Evolutionary conservation across 2,329 filamentous ascomycete species (phyloP), one percentile per base, ranked within the genome.

Genomic region (Paraphoma chrysanthemicola): DNA sequence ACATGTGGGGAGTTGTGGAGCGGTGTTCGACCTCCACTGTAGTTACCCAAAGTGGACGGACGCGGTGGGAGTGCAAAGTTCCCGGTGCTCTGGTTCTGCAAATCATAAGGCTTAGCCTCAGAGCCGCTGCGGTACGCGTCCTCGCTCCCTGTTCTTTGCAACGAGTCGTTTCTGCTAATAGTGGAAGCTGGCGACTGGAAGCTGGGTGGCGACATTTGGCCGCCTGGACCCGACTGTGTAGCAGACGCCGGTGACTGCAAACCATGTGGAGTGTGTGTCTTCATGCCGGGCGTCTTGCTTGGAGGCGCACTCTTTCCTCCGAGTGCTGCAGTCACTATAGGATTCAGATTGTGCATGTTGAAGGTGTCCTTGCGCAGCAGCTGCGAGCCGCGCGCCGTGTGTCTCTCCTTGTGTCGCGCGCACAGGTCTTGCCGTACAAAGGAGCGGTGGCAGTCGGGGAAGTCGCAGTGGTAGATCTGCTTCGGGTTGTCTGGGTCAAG

Each of bases 361-460:
- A 88, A 82, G 12, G 85, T 87, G 71, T 93, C 90, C 76, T 90
- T 91, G 54, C 90, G 87, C 72, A 89, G 89, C 52, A 93, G 79
- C 59, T 91, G 88, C 16, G 90, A 92, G 48, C 90, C 90, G 70
- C 91, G 90, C 49, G 79, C 80, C 8, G 78, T 81, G 60, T 82
- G 79, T 62, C 80, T 73, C 68, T 82, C 80, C 63, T 78, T 80
- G 74, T 83, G 81, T 57, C 81, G 88, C 71, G 95, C 90, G 73
- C 95, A 93, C 56, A 99, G 83, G 76, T 99, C 95, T 64, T 96
- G 92, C 61, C 95, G 88, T 55, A 98, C 94, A 79, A 98, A 99
- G 31, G 91, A 89, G 49, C 94, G 90, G 58, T 89, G 87, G 77
- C 95, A 99, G 71, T 93, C 92, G 17, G 92, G 91, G 69, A 93